Percentiles rank a stretch among this genome's conserved stretches.
These are phyloP conservation scores for Polytrichum formosum DNA, from an alignment of 225 moss, liverwort and hornwort species.

Conservation along the genomic window DNA sequence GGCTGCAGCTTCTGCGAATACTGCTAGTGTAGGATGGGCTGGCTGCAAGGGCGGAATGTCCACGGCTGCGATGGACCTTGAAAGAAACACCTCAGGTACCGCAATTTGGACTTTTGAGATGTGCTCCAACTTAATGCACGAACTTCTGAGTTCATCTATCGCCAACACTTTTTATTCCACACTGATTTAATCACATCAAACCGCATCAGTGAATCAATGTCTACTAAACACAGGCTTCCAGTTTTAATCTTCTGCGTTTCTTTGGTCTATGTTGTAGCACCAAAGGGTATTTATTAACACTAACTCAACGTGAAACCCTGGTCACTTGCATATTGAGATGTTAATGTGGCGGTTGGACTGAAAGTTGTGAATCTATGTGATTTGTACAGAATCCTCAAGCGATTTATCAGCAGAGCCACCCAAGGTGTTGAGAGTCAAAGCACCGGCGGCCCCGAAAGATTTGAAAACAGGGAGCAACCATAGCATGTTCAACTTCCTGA, in stretches of 20 bases:
- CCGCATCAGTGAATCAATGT: too few relatives aligned
- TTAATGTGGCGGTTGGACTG: too few relatives aligned
- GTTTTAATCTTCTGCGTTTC: not conserved
- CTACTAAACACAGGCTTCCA: not conserved
- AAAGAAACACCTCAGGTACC: conserved; percentile 25
- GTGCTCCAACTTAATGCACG: not conserved
- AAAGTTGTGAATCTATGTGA: too few relatives aligned
- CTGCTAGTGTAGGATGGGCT: conserved; percentile 17
- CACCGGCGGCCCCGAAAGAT: conserved; percentile 6
- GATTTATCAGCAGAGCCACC: conserved; percentile 14
- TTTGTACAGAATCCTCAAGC: conserved; percentile 19
- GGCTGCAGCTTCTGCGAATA: not conserved
- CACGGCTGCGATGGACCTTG: conserved; percentile 11
- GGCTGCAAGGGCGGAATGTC: conserved; percentile 27
- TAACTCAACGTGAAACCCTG: too few relatives aligned
- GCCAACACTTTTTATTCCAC: too few relatives aligned
- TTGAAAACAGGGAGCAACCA: conserved; percentile 22
- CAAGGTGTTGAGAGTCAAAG: not conserved
- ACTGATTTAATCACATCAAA: too few relatives aligned
- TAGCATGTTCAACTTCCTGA: conserved; percentile 32
- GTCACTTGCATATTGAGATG: too few relatives aligned
- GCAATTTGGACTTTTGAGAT: not conserved
- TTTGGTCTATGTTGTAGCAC: conserved; percentile 4
- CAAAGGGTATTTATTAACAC: too few relatives aligned
- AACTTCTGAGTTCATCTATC: not conserved